Base-by-base conservation (phyloP, 202 grass and related monocot species). In the Alloteropsis angusta region DNA sequence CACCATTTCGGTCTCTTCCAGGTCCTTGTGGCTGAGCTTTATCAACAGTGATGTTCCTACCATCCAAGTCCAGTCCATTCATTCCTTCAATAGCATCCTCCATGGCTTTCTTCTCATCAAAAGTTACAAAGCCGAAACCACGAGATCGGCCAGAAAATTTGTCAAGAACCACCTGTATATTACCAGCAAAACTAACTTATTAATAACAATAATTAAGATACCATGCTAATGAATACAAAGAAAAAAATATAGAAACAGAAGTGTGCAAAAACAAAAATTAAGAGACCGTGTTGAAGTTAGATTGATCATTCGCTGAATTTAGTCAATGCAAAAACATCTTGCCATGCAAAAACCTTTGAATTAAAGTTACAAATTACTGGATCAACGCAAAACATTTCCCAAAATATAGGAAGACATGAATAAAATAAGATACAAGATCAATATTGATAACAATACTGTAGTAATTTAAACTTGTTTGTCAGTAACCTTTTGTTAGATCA, bases 11-110 rank as follows among this genome's bases (percentile, higher is more conserved):
- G 37, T 89, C 92, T 73, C 96, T 93, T 49, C 80, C 90, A 57
- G 45, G 71, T 21, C 92, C 96, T 83, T 94, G 91, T 67, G 92
- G 96, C 80, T 99, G 96, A 57, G 96, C 92, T 84, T 93, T 85
- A 66, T 96, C 96, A 25, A 99, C 96, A 66, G 84, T 89, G 53
- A 96, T 99, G 35, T 87, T 45, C 63, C 96, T 89, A 6, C 96
- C 96, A 41, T 93, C 96, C 73, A 99, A 84, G 82, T 99, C 92
- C 68, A 93, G 61, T 72, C 96, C 96, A 86, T 99, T 93, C 96
- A 99, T 99, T 56, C 65, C 90, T 59, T 99, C 92, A 80, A 99
- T 96, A 64, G 96, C 96, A 36, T 93, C 96, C 59, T 99, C 92
- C 96, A 99, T 96, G 6, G 88, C 86, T 65, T 91, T 83, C 85